Conservation (phyloP, 441 rosid species). For the Populus hybrid region DNA sequence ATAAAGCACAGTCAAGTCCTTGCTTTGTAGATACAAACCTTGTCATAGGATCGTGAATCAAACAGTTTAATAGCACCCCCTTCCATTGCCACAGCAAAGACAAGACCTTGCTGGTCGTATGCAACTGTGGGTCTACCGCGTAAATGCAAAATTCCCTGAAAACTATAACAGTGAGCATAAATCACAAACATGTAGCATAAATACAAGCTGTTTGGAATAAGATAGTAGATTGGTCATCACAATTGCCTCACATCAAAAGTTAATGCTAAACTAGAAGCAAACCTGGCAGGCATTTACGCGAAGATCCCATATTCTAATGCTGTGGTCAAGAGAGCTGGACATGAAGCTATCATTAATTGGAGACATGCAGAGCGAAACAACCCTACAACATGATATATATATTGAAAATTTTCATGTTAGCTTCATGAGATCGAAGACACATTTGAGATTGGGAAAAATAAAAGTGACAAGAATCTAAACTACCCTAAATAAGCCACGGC, state of each 20-base stretch:
- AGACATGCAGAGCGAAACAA: no score
- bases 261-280: no score
- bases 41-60: conserved; percentile 90
- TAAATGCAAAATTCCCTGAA: conserved; percentile 79
- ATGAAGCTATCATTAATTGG: no score
- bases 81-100: conserved; percentile 98
- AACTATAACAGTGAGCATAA: conserved; percentile 57
- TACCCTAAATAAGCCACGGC: not conserved
- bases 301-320: no score
- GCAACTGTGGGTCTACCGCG: conserved; percentile 97
- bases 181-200: conserved; percentile 33
- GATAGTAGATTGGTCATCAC: not conserved
- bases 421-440: not conserved
- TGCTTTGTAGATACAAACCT: conserved; percentile 43
- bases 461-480: not conserved
- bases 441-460: not conserved
- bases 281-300: no score
- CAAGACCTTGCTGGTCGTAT: conserved; percentile 93
- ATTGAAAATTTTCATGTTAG: not conserved
- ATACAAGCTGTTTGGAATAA: not conserved
- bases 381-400: conserved; percentile 41
- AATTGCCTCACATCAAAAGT: not conserved
- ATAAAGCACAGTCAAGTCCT: not conserved
- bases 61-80: conserved; percentile 93
- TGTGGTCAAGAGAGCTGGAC: no score